A percentile compares a stretch with the other conserved stretches of the same genome.
Evolutionary conservation across 495 filamentous ascomycete species (phyloP).

Genomic region (Alectoria sarmentosa): DNA sequence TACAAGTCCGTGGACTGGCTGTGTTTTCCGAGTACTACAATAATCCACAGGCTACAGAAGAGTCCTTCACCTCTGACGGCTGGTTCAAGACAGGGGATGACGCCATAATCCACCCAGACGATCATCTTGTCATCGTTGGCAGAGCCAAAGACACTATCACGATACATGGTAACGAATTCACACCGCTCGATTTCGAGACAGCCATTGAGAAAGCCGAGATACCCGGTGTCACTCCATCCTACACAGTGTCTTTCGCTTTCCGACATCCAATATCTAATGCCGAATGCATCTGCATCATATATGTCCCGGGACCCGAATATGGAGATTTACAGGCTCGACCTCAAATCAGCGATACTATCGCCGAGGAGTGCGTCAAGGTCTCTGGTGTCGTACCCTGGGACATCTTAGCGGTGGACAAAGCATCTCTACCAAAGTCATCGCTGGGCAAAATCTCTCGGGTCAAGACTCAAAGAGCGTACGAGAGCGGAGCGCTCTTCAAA

Average conservation of each 20-base stretch:
- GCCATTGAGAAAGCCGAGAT: conserved; percentile 1
- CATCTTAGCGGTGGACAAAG: conserved; percentile 23
- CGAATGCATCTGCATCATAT: not conserved
- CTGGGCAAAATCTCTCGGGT: conserved; percentile 44
- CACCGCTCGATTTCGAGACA: conserved; percentile 3
- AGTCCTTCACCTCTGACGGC: conserved; percentile 38
- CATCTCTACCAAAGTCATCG: conserved; percentile 31
- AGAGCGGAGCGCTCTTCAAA: conserved; percentile 29
- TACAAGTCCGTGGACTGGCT: conserved; percentile 48
- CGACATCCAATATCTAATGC: not conserved
- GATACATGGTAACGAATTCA: conserved; percentile 3
- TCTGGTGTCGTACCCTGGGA: conserved; percentile 11
- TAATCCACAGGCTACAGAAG: conserved; percentile 39
- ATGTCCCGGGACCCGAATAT: not conserved
- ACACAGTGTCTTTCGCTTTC: not conserved
- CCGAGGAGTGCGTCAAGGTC: not conserved
- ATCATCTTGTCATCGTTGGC: conserved; percentile 42
- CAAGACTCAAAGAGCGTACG: conserved; percentile 33
- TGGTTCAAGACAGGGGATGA: conserved; percentile 52
- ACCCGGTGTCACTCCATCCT: not conserved
- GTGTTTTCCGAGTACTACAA: conserved; percentile 41
- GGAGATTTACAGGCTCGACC: not conserved
- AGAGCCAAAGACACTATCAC: conserved; percentile 1
- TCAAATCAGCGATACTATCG: conserved; percentile 6
- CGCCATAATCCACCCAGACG: conserved; percentile 37